Evolutionary conservation across 2,329 filamentous ascomycete species (phyloP).

Genomic region (Blastomyces parvus): DNA sequence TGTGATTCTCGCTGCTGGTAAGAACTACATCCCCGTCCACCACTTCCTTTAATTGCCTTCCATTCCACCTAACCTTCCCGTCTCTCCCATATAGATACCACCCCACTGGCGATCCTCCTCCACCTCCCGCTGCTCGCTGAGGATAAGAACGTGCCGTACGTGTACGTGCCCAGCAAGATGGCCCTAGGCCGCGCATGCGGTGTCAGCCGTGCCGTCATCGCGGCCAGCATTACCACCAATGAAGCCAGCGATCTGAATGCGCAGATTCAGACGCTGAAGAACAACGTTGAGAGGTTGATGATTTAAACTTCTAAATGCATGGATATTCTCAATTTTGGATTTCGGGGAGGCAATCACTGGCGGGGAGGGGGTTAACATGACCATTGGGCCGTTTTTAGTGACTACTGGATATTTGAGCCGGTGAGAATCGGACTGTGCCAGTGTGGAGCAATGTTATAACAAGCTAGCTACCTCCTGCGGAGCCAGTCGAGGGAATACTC

Average conservation of each 20-base stretch:
- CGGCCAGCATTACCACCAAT: slow-evolving; percentile 81
- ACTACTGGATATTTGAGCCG: neutral
- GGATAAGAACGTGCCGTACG: slow-evolving; percentile 61
- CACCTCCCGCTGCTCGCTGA: slow-evolving; percentile 84
- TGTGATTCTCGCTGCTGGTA: slow-evolving; percentile 65
- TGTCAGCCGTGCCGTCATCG: slow-evolving; percentile 80
- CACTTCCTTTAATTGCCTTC: neutral
- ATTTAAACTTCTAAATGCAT: slow-evolving; percentile 51
- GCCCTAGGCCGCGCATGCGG: slow-evolving; percentile 82
- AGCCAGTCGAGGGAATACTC: neutral
- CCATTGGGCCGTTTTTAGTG: neutral
- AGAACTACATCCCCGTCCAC: neutral
- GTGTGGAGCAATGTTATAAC: neutral
- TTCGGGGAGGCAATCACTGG: too few relatives aligned
- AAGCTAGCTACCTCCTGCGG: neutral
- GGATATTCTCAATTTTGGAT: neutral
- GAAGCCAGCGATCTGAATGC: slow-evolving; percentile 77
- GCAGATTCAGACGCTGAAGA: slow-evolving; percentile 81
- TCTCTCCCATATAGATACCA: slow-evolving; percentile 52
- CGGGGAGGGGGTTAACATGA: neutral
- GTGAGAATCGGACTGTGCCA: neutral
- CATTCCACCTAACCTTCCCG: neutral
- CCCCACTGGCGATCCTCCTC: slow-evolving; percentile 76
- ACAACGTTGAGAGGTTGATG: slow-evolving; percentile 91
- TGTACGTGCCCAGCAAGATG: slow-evolving; percentile 68